Evolutionary conservation across 2,329 filamentous ascomycete genomes (phyloP), one percentile per base, ranked within the genome.

Genomic region (Hypoxylon rubiginosum): DNA sequence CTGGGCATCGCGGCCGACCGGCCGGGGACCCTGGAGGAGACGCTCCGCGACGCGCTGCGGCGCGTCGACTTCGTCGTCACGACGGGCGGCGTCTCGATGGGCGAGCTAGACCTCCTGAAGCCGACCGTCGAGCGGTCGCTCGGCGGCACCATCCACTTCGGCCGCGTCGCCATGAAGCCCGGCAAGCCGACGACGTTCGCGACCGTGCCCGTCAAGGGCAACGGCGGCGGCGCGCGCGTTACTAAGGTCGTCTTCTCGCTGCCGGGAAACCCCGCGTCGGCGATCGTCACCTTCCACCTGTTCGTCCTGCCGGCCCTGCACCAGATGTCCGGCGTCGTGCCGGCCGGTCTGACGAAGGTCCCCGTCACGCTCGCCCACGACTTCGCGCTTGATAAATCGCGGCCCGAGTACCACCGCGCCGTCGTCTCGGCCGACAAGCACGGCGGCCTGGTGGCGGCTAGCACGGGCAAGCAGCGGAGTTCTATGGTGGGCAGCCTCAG

Each of bases 151-250:
- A 97, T 99, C 71, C 96, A 97, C 79, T 99, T 99, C 73, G 96
- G 96, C 24, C 91, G 96, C 2, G 96, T 99, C 2, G 88, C 91
- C 58, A 98, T 99, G 96, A 99, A 99, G 82, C 96, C 96, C 0
- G 96, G 96, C 4, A 99, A 98, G 80, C 96, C 96, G 1, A 97
- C 94, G 0, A 99, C 96, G 0, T 99, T 99, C 78, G 96, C 96
- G 2, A 97, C 93, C 0, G 86, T 98, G 0, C 90, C 92, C 0
- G 83, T 86, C 41, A 90, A 90, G 78, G 83, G 87, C 64, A 86
- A 86, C 66, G 76, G 74, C 1, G 88, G 89, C 19, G 82, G 86
- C n/a, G n/a, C n/a, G 43, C 85, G 89, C 49, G 79, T 88, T 24
- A 82, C 81, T 1, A 94, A 92, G 75, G 85, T 91, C 62, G 88